Percentiles rank a stretch among this genome's conserved stretches.
Evolutionary conservation across 345 rosid genomes (phyloP).

Genomic region (Erucastrum elatum): DNA sequence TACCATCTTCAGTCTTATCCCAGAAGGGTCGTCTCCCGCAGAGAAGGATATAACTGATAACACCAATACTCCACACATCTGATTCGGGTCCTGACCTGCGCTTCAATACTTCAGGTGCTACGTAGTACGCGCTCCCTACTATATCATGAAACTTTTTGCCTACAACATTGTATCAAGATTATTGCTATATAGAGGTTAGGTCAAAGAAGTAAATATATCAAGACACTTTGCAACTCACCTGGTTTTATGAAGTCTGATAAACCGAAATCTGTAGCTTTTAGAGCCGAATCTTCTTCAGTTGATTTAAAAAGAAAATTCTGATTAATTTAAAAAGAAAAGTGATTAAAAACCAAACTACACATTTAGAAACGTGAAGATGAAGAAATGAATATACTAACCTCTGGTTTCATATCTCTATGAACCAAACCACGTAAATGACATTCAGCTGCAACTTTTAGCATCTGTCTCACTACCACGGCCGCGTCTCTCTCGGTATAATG

Average conservation of each 20-base stretch:
- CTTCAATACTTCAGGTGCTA: conserved; percentile 97
- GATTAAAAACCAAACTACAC: not conserved
- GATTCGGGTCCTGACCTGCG: conserved; percentile 98
- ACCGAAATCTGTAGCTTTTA: conserved; percentile 99
- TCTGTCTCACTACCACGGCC: conserved; percentile 76
- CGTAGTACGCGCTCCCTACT: conserved; percentile 95
- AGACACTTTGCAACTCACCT: conserved; percentile 39
- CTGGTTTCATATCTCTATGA: conserved; percentile 98
- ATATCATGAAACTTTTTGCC: conserved; percentile 60
- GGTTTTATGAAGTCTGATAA: conserved; percentile 95
- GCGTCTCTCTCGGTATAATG: conserved; percentile 83
- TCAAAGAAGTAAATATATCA: not conserved
- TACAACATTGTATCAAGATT: not conserved
- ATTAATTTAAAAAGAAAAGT: not conserved
- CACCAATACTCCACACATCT: conserved; percentile 99
- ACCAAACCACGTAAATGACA: conserved; percentile 93
- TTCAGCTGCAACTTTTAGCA: conserved; percentile 94
- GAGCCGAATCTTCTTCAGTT: conserved; percentile 62
- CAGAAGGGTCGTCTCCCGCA: conserved; percentile 97
- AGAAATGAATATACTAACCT: conserved; percentile 51
- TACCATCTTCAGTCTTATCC: conserved; percentile 99
- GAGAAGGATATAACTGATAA: conserved; percentile 88
- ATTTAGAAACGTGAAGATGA: not conserved
- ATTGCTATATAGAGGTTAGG: not conserved
- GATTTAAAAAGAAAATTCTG: conserved; percentile 97